Conservation (phyloP, 1,139 yeast species). For the Yamadazyma dendronema region DNA sequence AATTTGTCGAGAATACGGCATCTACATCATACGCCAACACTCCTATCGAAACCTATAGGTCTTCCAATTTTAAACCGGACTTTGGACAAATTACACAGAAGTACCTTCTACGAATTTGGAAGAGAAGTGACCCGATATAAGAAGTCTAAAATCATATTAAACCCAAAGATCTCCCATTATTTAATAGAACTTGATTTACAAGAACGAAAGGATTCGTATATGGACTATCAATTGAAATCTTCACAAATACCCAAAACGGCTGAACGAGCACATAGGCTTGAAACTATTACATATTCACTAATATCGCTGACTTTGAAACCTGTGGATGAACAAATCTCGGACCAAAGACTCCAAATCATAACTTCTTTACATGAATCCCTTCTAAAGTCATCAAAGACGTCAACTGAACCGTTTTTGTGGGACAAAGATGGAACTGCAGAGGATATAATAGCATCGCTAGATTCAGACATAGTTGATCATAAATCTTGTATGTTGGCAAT, state of each 20-base stretch:
- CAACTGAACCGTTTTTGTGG: neutral
- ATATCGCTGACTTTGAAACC: too few relatives aligned
- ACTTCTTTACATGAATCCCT: neutral
- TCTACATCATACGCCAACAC: too few relatives aligned
- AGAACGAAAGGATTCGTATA: too few relatives aligned
- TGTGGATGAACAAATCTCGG: neutral
- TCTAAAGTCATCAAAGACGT: neutral
- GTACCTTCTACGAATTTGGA: constrained; percentile 2
- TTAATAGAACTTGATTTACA: constrained; percentile 23
- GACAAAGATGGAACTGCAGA: neutral
- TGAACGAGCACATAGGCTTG: too few relatives aligned
- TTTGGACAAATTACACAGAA: constrained; percentile 28
- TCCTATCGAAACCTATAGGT: too few relatives aligned
- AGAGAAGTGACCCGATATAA: constrained; percentile 21
- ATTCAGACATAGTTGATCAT: neutral
- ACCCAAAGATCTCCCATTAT: constrained; percentile 26
- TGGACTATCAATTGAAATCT: too few relatives aligned
- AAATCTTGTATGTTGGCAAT: constrained; percentile 6
- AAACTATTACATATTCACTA: too few relatives aligned
- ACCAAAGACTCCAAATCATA: neutral
- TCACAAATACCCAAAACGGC: too few relatives aligned
- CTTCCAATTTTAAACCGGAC: constrained; percentile 3
- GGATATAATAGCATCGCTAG: neutral
- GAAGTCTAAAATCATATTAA: constrained; percentile 15
- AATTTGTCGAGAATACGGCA: too few relatives aligned